Evolutionary conservation across 2,329 filamentous ascomycete genomes (phyloP).

Genomic region (Sporothrix brasiliensis): DNA sequence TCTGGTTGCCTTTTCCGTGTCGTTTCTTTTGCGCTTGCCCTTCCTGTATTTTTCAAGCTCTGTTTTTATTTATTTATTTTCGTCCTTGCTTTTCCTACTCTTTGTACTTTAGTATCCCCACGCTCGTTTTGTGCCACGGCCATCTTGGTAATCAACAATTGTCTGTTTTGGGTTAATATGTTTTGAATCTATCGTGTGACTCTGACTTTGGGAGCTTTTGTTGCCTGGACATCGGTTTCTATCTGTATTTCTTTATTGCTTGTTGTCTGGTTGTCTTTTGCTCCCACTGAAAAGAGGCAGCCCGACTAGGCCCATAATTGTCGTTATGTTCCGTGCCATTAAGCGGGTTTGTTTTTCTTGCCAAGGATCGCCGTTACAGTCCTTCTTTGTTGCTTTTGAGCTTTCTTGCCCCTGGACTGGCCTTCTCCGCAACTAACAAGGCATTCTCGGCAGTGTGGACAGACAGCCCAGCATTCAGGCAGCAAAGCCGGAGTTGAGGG

Average conservation of each 20-base stretch:
- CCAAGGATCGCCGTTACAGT: conserved; percentile 15
- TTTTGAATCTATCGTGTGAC: neutral
- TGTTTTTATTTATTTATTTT: neutral
- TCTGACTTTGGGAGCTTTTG: neutral
- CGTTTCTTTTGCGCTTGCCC: neutral
- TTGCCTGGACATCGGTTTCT: neutral
- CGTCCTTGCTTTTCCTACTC: neutral
- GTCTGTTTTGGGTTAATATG: neutral
- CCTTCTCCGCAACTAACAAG: neutral
- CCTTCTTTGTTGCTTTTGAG: neutral
- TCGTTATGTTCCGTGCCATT: neutral
- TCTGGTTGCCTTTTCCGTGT: neutral
- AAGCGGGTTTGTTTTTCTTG: neutral
- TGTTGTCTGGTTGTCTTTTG: neutral
- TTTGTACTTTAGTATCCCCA: conserved; percentile 4
- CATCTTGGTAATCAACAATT: conserved; percentile 13
- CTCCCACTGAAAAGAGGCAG: conserved; percentile 18
- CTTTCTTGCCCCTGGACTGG: conserved; percentile 18
- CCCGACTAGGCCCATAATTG: conserved; percentile 1
- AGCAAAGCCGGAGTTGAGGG: neutral
- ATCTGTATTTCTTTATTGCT: neutral
- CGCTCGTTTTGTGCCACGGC: conserved; percentile 7
- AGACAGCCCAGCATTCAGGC: conserved; percentile 2
- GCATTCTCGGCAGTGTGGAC: neutral
- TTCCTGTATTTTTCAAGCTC: too few species aligned